Conservation (phyloP, 495 filamentous ascomycete genomes). For the Penicillium ochrochloron region DNA sequence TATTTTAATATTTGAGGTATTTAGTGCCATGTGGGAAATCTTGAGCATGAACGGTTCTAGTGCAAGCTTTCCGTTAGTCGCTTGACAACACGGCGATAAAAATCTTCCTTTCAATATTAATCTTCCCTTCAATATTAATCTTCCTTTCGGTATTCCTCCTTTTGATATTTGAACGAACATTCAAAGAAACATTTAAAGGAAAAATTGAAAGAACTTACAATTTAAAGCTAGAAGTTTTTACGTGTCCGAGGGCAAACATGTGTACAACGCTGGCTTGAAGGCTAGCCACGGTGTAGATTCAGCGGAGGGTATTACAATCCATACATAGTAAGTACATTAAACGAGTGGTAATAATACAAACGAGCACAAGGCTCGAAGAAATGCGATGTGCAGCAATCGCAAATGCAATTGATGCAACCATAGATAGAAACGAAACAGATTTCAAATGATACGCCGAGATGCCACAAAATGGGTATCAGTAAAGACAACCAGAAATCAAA, state of each 20-base stretch:
- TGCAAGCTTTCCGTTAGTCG: neutral
- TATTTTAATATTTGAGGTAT: neutral
- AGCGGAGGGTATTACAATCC: neutral
- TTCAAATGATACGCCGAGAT: neutral
- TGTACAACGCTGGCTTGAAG: neutral
- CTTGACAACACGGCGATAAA: neutral
- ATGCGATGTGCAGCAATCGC: neutral
- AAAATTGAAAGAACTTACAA: too few species aligned
- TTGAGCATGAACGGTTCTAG: neutral
- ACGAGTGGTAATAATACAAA: neutral
- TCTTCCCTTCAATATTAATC: too few species aligned
- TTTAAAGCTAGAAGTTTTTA: too few species aligned
- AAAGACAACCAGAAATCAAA: slow-evolving; percentile 22
- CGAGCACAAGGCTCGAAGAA: neutral
- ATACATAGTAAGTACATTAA: neutral
- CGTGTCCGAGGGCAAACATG: neutral
- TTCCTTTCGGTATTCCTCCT: too few species aligned
- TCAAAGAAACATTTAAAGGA: too few species aligned
- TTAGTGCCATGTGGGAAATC: too few species aligned
- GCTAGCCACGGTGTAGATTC: neutral
- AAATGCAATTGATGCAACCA: neutral
- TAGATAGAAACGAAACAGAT: neutral
- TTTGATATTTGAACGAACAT: too few species aligned
- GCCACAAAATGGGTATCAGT: neutral
- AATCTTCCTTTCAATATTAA: neutral